Evolutionary conservation across 148 eudicot species (phyloP).

Genomic region (Bassia scoparia): DNA sequence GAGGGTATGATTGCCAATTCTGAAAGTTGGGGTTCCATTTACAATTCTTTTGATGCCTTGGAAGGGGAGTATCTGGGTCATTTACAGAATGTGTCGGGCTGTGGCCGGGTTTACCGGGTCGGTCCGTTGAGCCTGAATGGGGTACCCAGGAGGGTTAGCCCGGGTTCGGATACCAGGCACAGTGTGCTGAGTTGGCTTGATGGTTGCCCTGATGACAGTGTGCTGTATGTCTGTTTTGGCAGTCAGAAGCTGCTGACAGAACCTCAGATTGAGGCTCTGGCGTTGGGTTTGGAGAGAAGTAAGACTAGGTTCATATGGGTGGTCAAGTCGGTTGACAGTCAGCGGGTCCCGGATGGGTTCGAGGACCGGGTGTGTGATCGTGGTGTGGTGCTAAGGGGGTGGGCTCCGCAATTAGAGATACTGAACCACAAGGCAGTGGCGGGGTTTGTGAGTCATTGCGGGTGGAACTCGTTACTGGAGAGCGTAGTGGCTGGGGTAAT

Average conservation of each 20-base stretch:
- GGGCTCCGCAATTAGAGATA: constrained; percentile 68
- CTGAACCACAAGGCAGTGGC: constrained; percentile 56
- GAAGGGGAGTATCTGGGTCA: constrained; percentile 45
- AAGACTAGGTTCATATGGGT: constrained; percentile 53
- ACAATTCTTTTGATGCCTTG: constrained; percentile 45
- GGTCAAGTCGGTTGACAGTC: constrained; percentile 28
- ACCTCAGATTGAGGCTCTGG: constrained; percentile 47
- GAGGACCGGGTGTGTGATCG: constrained; percentile 32
- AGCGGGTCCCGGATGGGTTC: constrained; percentile 33
- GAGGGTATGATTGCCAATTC: constrained; percentile 36
- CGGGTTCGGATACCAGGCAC: not conserved
- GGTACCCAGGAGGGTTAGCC: constrained; percentile 18
- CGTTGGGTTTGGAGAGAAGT: constrained; percentile 45
- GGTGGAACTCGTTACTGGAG: constrained; percentile 84
- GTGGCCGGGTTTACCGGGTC: constrained; percentile 36
- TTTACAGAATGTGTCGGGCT: constrained; percentile 27
- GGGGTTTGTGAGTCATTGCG: constrained; percentile 72
- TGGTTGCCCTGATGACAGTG: constrained; percentile 37
- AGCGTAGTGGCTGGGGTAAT: constrained; percentile 49
- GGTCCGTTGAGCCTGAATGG: constrained; percentile 44
- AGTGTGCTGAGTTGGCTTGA: constrained; percentile 56
- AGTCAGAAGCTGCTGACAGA: constrained; percentile 38
- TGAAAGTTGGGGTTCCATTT: constrained; percentile 46
- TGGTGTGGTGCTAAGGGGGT: constrained; percentile 47
- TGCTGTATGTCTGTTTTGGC: constrained; percentile 70